Conservation (phyloP, 2,329 filamentous ascomycete species). For the Laburnicola sp. region DNA sequence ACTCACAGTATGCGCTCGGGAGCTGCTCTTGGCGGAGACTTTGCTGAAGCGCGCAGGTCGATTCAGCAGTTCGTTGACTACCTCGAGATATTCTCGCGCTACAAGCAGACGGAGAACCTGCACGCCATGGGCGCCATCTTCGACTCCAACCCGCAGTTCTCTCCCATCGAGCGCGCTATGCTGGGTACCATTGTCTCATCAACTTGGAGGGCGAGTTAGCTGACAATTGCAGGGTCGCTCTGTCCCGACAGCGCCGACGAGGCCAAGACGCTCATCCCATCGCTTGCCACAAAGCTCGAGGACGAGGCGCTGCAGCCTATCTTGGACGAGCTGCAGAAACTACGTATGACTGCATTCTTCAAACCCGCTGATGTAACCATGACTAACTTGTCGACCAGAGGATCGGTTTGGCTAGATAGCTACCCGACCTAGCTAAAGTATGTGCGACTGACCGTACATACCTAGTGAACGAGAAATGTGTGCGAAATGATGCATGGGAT, state of each 20-base stretch:
- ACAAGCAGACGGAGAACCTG: conserved; percentile 93
- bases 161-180: conserved; percentile 91
- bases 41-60: conserved; percentile 57
- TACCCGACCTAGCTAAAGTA: background rate
- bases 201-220: conserved; percentile 1
- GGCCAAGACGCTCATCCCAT: conserved; percentile 94
- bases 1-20: conserved; percentile 39
- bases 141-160: conserved; percentile 75
- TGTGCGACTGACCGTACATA: no score
- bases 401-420: conserved; percentile 28
- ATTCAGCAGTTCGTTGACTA: conserved; percentile 88
- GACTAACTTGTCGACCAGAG: conserved; percentile 30
- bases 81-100: conserved; percentile 90
- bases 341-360: conserved; percentile 51
- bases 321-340: conserved; percentile 86
- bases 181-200: conserved; percentile 63
- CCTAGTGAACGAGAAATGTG: no score
- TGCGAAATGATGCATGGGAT: no score
- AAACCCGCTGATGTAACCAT: background rate
- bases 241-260: conserved; percentile 94
- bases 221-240: conserved; percentile 68
- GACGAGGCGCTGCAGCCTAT: conserved; percentile 87
- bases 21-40: conserved; percentile 7
- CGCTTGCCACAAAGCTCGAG: conserved; percentile 81
- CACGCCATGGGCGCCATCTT: conserved; percentile 90